Conservation (phyloP, 2,329 filamentous ascomycete genomes). For the Magnaporthiopsis rhizophila region DNA sequence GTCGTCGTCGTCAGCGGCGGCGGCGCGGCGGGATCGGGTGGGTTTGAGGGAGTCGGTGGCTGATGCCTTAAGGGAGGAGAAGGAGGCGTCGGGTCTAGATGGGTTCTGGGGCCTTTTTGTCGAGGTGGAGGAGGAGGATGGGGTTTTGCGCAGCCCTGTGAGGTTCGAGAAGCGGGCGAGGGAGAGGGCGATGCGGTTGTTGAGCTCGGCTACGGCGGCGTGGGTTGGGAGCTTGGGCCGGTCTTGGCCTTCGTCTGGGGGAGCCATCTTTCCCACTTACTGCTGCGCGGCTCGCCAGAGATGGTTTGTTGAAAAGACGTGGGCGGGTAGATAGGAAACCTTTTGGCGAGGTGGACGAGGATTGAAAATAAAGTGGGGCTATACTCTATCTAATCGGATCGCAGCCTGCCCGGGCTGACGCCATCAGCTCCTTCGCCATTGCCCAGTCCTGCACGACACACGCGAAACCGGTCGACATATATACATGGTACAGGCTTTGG, state of each 20-base stretch:
- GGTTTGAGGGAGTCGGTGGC: neutral
- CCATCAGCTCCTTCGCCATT: neutral
- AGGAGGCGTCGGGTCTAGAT: neutral
- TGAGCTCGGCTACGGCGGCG: slow-evolving; percentile 28
- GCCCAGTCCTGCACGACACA: neutral
- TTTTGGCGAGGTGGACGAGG: too few species aligned
- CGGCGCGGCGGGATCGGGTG: too few species aligned
- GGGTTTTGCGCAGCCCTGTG: slow-evolving; percentile 25
- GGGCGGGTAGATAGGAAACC: too few species aligned
- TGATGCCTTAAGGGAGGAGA: neutral
- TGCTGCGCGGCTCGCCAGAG: neutral
- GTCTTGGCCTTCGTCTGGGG: neutral
- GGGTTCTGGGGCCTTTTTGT: neutral
- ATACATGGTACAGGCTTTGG: neutral
- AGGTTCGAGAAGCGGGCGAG: slow-evolving; percentile 1
- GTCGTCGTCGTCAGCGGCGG: neutral
- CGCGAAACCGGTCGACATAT: neutral
- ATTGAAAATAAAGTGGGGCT: slow-evolving; percentile 5
- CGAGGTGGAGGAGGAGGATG: slow-evolving; percentile 19
- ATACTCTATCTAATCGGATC: slow-evolving; percentile 2
- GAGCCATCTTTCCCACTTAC: neutral
- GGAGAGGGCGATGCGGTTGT: slow-evolving; percentile 33
- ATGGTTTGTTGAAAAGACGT: too few species aligned
- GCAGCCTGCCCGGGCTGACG: neutral
- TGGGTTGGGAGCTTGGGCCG: slow-evolving; percentile 22